These are phyloP conservation scores for Dendrostoma leiphaemia DNA, from an alignment of 2,329 filamentous ascomycete genomes.

Conservation along the genomic window DNA sequence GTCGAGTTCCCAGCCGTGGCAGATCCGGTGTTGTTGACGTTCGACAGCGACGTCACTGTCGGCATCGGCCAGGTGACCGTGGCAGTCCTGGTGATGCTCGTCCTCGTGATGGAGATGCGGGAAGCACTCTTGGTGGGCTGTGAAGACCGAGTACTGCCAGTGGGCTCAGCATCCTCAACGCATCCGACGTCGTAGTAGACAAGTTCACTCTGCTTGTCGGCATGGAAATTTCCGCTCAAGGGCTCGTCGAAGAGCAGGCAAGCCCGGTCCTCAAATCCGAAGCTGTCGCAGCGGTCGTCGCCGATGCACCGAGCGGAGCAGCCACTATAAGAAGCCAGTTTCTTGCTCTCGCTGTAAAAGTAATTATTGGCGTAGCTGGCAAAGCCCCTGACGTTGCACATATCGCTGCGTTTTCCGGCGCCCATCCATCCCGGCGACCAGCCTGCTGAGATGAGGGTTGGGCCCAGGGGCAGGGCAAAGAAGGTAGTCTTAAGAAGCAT, in stretches of 20 bases:
- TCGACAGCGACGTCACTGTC: too few species aligned
- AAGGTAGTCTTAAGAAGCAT: constrained; percentile 1
- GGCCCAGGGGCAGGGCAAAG: background rate
- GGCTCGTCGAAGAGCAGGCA: constrained; percentile 9
- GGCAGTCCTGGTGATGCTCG: background rate
- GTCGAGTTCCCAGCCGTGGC: too few species aligned
- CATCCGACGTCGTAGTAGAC: constrained; percentile 9
- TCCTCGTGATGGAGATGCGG: background rate
- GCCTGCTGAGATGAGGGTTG: background rate
- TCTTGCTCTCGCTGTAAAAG: constrained; percentile 5
- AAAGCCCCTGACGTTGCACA: constrained; percentile 1
- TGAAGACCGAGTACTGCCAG: too few species aligned
- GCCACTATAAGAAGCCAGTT: background rate
- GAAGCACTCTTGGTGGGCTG: too few species aligned
- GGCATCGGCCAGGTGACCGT: background rate
- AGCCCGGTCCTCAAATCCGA: background rate
- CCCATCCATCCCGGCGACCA: background rate
- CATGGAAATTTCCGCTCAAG: background rate
- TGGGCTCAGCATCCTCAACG: background rate
- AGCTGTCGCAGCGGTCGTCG: constrained; percentile 5
- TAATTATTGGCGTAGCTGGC: background rate
- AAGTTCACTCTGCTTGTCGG: background rate
- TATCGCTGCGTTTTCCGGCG: background rate
- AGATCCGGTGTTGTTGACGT: too few species aligned
- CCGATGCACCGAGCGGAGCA: constrained; percentile 2